Percentiles rank a stretch among this genome's conserved stretches.
Evolutionary conservation across 2,329 filamentous ascomycete genomes (phyloP).

Genomic region (Tolypocladium ophioglossoides): DNA sequence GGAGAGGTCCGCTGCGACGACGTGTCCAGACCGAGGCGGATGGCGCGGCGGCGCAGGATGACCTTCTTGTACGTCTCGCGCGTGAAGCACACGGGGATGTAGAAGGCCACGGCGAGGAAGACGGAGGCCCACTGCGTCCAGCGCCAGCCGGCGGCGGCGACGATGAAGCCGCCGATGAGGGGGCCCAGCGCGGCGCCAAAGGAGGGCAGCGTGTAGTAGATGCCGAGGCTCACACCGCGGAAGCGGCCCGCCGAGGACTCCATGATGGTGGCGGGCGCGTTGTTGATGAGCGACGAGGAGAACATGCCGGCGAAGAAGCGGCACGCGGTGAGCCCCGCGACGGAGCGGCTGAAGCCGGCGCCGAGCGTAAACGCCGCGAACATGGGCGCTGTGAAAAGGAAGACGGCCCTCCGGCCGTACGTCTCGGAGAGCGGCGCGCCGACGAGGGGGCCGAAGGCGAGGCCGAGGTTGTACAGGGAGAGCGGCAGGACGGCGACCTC

Average conservation of each 20-base stretch:
- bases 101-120: conserved; percentile 31
- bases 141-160: conserved; percentile 53
- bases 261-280: conserved; percentile 51
- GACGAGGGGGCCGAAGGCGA: conserved; percentile 44
- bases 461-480: conserved; percentile 16
- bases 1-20: conserved; percentile 14
- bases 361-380: conserved; percentile 69
- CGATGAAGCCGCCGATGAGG: conserved; percentile 56
- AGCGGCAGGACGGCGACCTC: conserved; percentile 14
- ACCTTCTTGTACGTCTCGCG: conserved; percentile 52
- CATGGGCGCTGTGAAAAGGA: conserved; percentile 43
- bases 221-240: conserved; percentile 46
- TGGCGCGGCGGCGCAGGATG: conserved; percentile 38
- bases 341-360: conserved; percentile 56
- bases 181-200: conserved; percentile 54
- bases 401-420: conserved; percentile 40
- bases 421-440: conserved; percentile 71
- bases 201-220: conserved; percentile 57
- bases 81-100: conserved; percentile 45
- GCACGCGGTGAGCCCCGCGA: conserved; percentile 59
- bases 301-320: conserved; percentile 58
- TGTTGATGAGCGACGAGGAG: conserved; percentile 51
- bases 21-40: conserved; percentile 19
- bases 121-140: conserved; percentile 40
- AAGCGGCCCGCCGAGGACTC: conserved; percentile 46